These are phyloP conservation scores for Cercospora brassicicola DNA, from an alignment of 2,329 filamentous ascomycete species.

Conservation along the genomic window DNA sequence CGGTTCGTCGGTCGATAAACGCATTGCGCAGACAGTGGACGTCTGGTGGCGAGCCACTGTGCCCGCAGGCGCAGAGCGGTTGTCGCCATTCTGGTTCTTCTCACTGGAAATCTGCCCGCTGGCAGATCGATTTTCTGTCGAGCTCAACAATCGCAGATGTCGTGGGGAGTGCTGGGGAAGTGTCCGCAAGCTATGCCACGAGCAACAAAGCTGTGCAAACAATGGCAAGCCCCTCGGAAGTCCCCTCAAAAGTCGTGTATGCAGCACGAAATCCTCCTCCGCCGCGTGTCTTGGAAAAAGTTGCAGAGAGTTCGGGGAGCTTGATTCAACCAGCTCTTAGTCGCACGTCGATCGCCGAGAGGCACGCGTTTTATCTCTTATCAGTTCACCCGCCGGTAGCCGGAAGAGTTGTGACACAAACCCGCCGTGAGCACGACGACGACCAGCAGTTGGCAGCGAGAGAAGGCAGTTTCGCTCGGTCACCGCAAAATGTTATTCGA, in stretches of 20 bases:
- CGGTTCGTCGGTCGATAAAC: conserved; percentile 21
- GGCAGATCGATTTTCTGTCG: neutral
- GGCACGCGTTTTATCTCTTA: conserved; percentile 8
- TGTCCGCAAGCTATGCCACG: neutral
- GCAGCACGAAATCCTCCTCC: conserved; percentile 1
- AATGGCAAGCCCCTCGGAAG: neutral
- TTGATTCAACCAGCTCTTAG: conserved; percentile 1
- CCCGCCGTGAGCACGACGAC: neutral
- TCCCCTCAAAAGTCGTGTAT: neutral
- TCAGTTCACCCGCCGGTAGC: conserved; percentile 15
- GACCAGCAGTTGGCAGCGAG: neutral
- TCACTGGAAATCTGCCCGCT: neutral
- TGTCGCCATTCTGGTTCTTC: conserved; percentile 26
- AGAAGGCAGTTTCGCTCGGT: conserved; percentile 1
- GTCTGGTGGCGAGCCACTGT: conserved; percentile 38
- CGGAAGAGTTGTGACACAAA: conserved; percentile 2
- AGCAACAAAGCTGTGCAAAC: conserved; percentile 4
- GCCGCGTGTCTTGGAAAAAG: conserved; percentile 11
- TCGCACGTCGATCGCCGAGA: conserved; percentile 4
- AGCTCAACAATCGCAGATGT: neutral
- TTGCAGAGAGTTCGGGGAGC: conserved; percentile 7
- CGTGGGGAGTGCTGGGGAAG: neutral
- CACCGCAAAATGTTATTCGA: neutral
- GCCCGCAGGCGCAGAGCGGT: conserved; percentile 36
- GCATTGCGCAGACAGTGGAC: conserved; percentile 35